Conservation (phyloP, 352 stramenopile species). For the Globisporangium canariense region DNA sequence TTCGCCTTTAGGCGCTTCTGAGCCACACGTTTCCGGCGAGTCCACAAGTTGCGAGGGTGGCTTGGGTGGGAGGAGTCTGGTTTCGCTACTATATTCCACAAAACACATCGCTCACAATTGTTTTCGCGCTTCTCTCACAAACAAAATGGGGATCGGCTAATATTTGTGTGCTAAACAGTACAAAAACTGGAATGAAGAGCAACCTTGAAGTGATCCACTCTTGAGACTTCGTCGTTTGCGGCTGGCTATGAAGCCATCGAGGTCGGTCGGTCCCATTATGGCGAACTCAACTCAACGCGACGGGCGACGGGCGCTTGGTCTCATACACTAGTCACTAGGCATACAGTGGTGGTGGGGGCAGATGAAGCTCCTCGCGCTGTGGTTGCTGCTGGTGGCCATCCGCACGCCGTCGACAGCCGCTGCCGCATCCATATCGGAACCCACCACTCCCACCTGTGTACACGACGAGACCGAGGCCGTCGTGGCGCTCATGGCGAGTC, state of each 20-base stretch:
- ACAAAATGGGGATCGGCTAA: background rate
- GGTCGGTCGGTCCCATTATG: no score
- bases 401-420: background rate
- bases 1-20: background rate
- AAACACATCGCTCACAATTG: background rate
- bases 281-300: no score
- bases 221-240: no score
- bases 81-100: background rate
- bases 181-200: background rate
- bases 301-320: background rate
- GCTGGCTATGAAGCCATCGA: no score
- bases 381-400: background rate
- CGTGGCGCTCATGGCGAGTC: slow-evolving; percentile 6
- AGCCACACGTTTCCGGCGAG: background rate
- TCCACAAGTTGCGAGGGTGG: background rate
- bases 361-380: background rate
- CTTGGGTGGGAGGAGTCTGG: background rate
- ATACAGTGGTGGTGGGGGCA: background rate
- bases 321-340: no score
- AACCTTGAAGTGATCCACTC: no score
- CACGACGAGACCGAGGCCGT: slow-evolving; percentile 9
- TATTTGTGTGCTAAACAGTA: background rate
- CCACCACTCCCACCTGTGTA: background rate
- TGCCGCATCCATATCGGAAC: background rate
- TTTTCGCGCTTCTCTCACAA: background rate